A percentile compares a stretch with the other conserved stretches of the same genome.
These are phyloP conservation scores for Staphylotrichum longicolle DNA, from an alignment of 495 filamentous ascomycete species.

Conservation along the genomic window DNA sequence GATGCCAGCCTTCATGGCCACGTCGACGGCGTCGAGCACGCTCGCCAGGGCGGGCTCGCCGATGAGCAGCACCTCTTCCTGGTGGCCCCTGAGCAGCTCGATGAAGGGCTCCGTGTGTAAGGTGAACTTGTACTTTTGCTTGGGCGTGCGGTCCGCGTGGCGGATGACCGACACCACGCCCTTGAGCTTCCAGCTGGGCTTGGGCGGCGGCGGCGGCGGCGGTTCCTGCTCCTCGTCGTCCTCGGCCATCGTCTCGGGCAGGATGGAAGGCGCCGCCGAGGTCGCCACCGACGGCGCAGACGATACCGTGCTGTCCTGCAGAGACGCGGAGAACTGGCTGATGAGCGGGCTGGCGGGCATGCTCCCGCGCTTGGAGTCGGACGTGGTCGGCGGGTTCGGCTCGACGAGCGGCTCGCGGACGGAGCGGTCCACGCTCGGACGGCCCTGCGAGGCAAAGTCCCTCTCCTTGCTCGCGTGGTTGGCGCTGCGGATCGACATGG, in stretches of 20 bases:
- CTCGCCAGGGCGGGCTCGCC: constrained; percentile 87
- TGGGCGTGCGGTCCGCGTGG: constrained; percentile 94
- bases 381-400: constrained; percentile 13
- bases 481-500: constrained; percentile 33
- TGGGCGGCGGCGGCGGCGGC: constrained; percentile 77
- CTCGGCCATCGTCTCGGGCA: constrained; percentile 18
- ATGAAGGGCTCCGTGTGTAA: constrained; percentile 97
- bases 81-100: constrained; percentile 86
- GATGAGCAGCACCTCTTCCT: constrained; percentile 93
- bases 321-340: constrained; percentile 34
- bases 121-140: constrained; percentile 99
- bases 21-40: constrained; percentile 78
- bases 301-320: constrained; percentile 40
- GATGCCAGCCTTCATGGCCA: constrained; percentile 69
- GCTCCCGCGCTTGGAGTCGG: constrained; percentile 36
- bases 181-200: constrained; percentile 96
- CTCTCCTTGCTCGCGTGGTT: constrained; percentile 37
- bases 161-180: constrained; percentile 97
- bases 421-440: constrained; percentile 36
- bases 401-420: constrained; percentile 21
- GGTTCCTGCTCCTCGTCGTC: constrained; percentile 31
- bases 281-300: constrained; percentile 41
- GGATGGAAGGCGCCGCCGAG: constrained; percentile 41
- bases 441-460: constrained; percentile 35
- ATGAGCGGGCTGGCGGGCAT: constrained; percentile 36